Conservation (phyloP, 2,329 filamentous ascomycete genomes). For the Scedosporium dehoogii region DNA sequence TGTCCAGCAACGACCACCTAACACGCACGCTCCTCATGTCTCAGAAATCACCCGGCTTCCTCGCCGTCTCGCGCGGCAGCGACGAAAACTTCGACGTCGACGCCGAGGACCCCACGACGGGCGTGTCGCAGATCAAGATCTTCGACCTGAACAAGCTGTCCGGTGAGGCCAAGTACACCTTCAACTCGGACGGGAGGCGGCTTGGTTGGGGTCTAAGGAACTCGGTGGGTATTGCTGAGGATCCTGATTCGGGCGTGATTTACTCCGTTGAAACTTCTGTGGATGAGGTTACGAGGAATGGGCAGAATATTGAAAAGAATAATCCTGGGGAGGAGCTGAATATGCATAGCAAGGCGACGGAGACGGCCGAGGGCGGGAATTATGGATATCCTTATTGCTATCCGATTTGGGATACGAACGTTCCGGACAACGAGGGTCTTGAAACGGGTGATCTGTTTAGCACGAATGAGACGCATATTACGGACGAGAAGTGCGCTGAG, state of each 20-base stretch:
- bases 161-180: slow-evolving; percentile 28
- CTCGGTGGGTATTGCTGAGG: slow-evolving; percentile 60
- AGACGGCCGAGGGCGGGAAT: slow-evolving; percentile 34
- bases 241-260: slow-evolving; percentile 40
- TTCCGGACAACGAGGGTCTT: slow-evolving; percentile 30
- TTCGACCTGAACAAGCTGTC: slow-evolving; percentile 30
- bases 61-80: slow-evolving; percentile 59
- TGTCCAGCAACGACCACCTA: slow-evolving; percentile 51
- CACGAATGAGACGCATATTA: slow-evolving; percentile 24
- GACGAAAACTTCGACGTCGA: slow-evolving; percentile 49
- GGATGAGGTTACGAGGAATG: slow-evolving; percentile 49
- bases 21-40: slow-evolving; percentile 60
- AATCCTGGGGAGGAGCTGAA: slow-evolving; percentile 70
- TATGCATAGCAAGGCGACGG: slow-evolving; percentile 51
- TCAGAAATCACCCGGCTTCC: slow-evolving; percentile 37
- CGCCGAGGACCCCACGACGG: slow-evolving; percentile 40
- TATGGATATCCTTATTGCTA: slow-evolving; percentile 66
- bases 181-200: slow-evolving; percentile 34
- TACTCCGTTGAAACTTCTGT: slow-evolving; percentile 62
- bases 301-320: slow-evolving; percentile 52
- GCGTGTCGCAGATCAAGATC: slow-evolving; percentile 58
- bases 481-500: slow-evolving; percentile 33
- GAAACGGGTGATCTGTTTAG: slow-evolving; percentile 41
- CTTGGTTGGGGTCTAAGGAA: slow-evolving; percentile 64
- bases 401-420: slow-evolving; percentile 48